Conservation (phyloP, 75 land plant genomes). For the Azolla pinnata region DNA sequence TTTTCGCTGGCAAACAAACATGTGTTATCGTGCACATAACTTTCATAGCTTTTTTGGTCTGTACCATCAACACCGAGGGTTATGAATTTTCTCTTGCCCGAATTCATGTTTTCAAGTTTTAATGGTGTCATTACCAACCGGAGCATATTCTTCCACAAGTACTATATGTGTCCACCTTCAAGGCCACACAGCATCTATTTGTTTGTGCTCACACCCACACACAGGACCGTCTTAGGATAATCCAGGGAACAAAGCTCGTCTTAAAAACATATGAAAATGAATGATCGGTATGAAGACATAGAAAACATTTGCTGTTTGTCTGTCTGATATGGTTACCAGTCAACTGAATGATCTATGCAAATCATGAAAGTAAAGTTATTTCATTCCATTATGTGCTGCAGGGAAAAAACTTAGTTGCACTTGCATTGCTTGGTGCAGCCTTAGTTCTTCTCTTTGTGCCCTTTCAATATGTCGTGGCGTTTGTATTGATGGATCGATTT, state of each 20-base stretch:
- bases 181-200: no score
- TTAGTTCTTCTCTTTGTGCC: constrained; percentile 46
- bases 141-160: no score
- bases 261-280: not conserved
- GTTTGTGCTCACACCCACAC: no score
- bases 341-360: not conserved
- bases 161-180: no score
- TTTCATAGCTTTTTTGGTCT: no score
- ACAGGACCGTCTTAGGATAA: not conserved
- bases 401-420: constrained; percentile 57
- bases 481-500: constrained; percentile 56
- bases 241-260: not conserved
- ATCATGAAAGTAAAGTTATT: not conserved
- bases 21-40: no score
- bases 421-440: constrained; percentile 42
- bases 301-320: not conserved
- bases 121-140: no score
- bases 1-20: no score
- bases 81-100: no score
- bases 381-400: constrained; percentile 14
- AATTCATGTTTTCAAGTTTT: no score
- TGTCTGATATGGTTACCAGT: not conserved
- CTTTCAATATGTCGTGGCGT: constrained; percentile 46
- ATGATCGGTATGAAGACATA: not conserved
- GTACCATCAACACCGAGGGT: no score